Evolutionary conservation across 768 basidiomycete genomes (phyloP), one percentile per base, ranked within the genome.

Genomic region (Lactifluus piperatus): DNA sequence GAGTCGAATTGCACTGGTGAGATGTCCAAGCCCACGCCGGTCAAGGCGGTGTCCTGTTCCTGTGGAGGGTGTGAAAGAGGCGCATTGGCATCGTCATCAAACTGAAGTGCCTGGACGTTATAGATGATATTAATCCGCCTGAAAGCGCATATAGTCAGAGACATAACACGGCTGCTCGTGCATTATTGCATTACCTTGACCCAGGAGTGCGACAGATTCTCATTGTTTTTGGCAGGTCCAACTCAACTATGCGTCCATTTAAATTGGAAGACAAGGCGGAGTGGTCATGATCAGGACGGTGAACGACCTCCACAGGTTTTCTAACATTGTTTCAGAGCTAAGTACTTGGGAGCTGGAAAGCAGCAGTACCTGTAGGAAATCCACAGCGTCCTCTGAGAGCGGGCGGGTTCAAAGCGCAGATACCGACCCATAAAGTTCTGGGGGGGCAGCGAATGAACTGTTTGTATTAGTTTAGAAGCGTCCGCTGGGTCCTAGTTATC

Each of bases 361-460:
- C 20, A 41, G 27, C 66, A 73, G 48, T 61, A 84, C 87, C 86
- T 77, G 70, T 88, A 91, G 26, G 90, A 91, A 52, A 92, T 74
- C 56, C 88, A 74, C 22, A 92, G 73, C 32, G 87, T 82, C 63
- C 86, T 80, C 65, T 84, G 85, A 14, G 88, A 86, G 60, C 87
- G 80, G 14, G 90, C 89, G 24, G 79, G 81, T 63, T 92, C 90
- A 60, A 83, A 91, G 45, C 90, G 88, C 62, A 92, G 73, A 57
- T 76, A 75, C 43, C 88, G 80, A 49, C 90, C 90, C 64, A 88
- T 71, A 68, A 90, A 89, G 10, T 77, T 84, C 65, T 79, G 81
- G 14, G 81, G 82, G 14, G 77, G 68, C 27, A 72, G 73, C 60
- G 78, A 71, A 54, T 81, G 82, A 46, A 91, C 76, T 14, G 76